Evolutionary conservation across 305 asterid genomes (phyloP).

Genomic region (Fraxinus nigra): DNA sequence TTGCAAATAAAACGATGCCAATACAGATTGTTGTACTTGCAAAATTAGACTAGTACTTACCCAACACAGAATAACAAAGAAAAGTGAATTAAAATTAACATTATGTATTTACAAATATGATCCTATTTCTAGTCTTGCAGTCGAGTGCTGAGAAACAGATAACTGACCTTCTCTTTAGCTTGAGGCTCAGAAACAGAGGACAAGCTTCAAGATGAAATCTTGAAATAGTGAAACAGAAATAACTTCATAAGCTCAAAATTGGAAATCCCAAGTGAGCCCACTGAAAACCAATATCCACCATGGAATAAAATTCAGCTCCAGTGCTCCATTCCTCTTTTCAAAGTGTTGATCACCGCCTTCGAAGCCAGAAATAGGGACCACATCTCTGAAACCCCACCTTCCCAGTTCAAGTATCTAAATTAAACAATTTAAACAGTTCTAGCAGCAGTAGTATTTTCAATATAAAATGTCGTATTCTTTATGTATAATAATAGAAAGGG

Average conservation of each 20-base stretch:
- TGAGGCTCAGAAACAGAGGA: constrained; percentile 15
- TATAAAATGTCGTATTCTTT: not conserved
- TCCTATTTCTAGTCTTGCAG: not conserved
- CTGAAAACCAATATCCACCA: constrained; percentile 11
- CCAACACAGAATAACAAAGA: not conserved
- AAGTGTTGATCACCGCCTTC: constrained; percentile 35
- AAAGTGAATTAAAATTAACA: not conserved
- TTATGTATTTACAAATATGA: not conserved
- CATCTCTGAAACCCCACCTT: constrained; percentile 24
- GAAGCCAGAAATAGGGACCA: constrained; percentile 38
- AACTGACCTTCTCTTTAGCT: constrained; percentile 19
- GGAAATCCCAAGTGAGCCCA: constrained; percentile 8
- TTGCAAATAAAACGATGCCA: not conserved
- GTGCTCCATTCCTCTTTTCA: constrained; percentile 19
- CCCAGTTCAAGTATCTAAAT: constrained; percentile 8
- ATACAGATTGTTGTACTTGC: not conserved
- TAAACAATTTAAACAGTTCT: not conserved
- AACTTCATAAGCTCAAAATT: constrained; percentile 10
- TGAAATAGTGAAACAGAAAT: constrained; percentile 12
- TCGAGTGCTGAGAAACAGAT: constrained; percentile 1
- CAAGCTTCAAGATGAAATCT: constrained; percentile 10
- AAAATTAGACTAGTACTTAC: not conserved
- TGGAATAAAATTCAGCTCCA: constrained; percentile 16
- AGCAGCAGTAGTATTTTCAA: not conserved
- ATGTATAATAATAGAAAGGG: not conserved